phyloP scores from a whole-genome alignment of 1,139 yeast genomes.

The Suhomyces ambrosiae region DNA sequence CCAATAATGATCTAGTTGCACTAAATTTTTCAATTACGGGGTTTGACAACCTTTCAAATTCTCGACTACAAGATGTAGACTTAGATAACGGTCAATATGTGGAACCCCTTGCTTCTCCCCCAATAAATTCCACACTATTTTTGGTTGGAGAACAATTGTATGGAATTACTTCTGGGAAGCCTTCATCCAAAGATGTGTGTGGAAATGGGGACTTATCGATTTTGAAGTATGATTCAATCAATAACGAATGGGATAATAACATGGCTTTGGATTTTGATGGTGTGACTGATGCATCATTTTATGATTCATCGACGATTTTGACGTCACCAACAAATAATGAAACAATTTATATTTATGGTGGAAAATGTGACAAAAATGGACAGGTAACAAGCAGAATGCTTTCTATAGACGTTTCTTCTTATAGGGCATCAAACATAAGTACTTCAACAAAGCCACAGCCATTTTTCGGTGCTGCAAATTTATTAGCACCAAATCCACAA shows the following conservation, averaged over 20 bases:
- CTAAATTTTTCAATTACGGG: slow-evolving; percentile 42
- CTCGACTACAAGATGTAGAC: slow-evolving; percentile 16
- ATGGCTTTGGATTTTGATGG: slow-evolving; percentile 23
- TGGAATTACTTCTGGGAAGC: slow-evolving; percentile 26
- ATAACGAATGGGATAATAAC: slow-evolving; percentile 28
- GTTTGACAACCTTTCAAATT: slow-evolving; percentile 16
- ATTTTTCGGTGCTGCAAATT: slow-evolving; percentile 48
- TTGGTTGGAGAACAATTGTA: slow-evolving; percentile 33
- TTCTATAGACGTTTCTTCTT: slow-evolving; percentile 28
- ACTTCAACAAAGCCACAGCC: slow-evolving; percentile 53
- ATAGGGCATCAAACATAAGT: slow-evolving; percentile 33
- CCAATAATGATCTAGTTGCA: slow-evolving; percentile 38
- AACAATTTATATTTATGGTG: slow-evolving; percentile 53
- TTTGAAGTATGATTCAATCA: slow-evolving; percentile 23
- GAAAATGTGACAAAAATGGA: slow-evolving; percentile 27
- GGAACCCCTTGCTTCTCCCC: slow-evolving; percentile 32
- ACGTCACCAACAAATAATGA: slow-evolving; percentile 33
- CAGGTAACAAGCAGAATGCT: slow-evolving; percentile 40
- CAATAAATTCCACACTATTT: slow-evolving; percentile 36
- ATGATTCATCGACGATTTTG: slow-evolving; percentile 38
- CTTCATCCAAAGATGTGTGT: slow-evolving; percentile 24
- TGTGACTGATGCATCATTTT: slow-evolving; percentile 34
- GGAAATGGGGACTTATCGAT: slow-evolving; percentile 33
- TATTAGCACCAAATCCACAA: slow-evolving; percentile 46
- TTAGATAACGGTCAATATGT: slow-evolving; percentile 26